A percentile compares a stretch with the other conserved stretches of the same genome.
phyloP scores from a whole-genome alignment of 1,284 basidiomycete species.

The Vanrija pseudolonga region DNA sequence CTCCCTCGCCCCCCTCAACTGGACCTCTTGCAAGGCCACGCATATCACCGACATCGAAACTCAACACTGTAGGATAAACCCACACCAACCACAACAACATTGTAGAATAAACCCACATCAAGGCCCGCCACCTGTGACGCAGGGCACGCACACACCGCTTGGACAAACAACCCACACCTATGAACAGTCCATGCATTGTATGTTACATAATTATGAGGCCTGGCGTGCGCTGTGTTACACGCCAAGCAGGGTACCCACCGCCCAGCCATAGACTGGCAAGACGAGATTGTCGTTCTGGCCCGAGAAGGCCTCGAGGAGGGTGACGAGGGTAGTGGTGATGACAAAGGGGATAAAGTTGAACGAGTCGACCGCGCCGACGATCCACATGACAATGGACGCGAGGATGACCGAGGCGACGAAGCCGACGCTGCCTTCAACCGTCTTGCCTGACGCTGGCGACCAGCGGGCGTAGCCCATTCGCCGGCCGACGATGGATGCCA shows the following conservation, averaged over 20 bases:
- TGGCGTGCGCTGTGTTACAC: constrained; percentile 20
- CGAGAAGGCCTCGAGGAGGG: constrained; percentile 77
- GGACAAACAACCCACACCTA: too few species aligned
- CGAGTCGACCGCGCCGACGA: constrained; percentile 62
- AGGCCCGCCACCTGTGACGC: too few species aligned
- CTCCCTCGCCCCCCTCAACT: too few species aligned
- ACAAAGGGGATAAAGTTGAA: constrained; percentile 56
- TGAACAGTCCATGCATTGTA: too few species aligned
- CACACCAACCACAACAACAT: too few species aligned
- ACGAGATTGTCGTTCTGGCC: constrained; percentile 94
- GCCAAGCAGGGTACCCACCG: constrained; percentile 43
- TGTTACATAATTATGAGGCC: too few species aligned
- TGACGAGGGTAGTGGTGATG: constrained; percentile 58
- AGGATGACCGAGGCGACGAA: constrained; percentile 70
- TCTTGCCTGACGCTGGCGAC: constrained; percentile 80
- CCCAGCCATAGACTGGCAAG: constrained; percentile 82
- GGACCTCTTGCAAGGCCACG: too few species aligned
- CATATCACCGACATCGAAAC: too few species aligned
- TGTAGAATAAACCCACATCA: too few species aligned
- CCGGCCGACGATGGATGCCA: constrained; percentile 89
- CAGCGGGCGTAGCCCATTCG: constrained; percentile 73
- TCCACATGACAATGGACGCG: constrained; percentile 66
- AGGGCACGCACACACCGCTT: too few species aligned
- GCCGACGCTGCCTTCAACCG: constrained; percentile 82
- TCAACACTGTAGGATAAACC: too few species aligned